Percentiles rank a stretch among this genome's conserved stretches.
These are phyloP conservation scores for Hagleromyces aurorensis DNA, from an alignment of 805 yeast species.

Conservation along the genomic window DNA sequence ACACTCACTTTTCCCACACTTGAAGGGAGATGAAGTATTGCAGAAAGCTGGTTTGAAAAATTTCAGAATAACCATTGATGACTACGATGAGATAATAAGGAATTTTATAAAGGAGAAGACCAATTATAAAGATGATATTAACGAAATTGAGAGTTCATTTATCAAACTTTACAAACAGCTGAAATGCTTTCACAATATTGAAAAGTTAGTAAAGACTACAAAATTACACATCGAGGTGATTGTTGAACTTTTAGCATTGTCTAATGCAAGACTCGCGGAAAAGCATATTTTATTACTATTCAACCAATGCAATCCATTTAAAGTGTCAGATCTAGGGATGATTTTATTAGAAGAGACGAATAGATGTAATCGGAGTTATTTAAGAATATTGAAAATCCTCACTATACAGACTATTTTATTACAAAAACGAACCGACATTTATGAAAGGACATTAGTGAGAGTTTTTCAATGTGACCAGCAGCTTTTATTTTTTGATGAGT, in stretches of 20 bases:
- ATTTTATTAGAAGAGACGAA: conserved; percentile 22
- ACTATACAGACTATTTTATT: conserved; percentile 24
- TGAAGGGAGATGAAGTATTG: no score
- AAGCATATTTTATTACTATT: conserved; percentile 16
- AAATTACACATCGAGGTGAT: conserved; percentile 21
- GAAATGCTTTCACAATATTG: conserved; percentile 1
- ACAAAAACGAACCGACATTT: conserved; percentile 6
- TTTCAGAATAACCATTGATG: no score
- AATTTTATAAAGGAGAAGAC: no score
- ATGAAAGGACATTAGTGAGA: conserved; percentile 11
- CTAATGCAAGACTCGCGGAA: conserved; percentile 7
- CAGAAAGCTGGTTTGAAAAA: no score
- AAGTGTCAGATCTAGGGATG: conserved; percentile 11
- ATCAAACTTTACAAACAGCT: not conserved
- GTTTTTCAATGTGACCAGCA: conserved; percentile 23
- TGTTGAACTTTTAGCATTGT: conserved; percentile 15
- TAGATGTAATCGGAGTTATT: conserved; percentile 15
- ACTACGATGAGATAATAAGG: no score
- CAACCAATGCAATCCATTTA: conserved; percentile 17
- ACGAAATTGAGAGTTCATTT: no score
- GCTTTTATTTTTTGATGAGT: conserved; percentile 15
- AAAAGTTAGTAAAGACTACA: no score
- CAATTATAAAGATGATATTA: no score
- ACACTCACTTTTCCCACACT: no score
- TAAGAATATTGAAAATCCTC: conserved; percentile 24